phyloP scores from a whole-genome alignment of 78 protist genomes.

The Cavenderia fasciculata region DNA sequence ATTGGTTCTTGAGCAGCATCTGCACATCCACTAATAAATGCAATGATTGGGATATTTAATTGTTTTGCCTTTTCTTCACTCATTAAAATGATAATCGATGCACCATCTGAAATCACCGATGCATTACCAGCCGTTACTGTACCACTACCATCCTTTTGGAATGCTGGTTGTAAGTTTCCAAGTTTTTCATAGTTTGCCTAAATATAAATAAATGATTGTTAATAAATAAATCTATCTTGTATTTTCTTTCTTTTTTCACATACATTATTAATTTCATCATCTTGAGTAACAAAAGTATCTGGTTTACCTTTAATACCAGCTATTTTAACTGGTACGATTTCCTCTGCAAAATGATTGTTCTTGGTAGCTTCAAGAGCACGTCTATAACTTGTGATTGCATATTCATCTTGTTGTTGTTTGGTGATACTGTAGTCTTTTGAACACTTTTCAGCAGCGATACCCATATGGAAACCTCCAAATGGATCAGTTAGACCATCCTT shows the following conservation, averaged over 20 bases:
- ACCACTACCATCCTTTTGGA: conserved; percentile 77
- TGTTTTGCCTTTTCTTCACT: conserved; percentile 66
- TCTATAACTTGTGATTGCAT: conserved; percentile 81
- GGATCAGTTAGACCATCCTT: conserved; percentile 96
- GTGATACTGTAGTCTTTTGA: conserved; percentile 83
- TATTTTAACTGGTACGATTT: conserved; percentile 73
- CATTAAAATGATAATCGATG: conserved; percentile 91
- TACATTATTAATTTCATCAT: conserved; percentile 27
- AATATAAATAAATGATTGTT: not conserved
- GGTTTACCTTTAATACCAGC: conserved; percentile 11
- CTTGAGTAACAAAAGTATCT: not conserved
- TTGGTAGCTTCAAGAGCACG: conserved; percentile 74
- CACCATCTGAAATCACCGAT: conserved; percentile 94
- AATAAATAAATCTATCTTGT: not conserved
- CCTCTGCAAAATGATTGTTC: conserved; percentile 59
- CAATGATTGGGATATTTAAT: conserved; percentile 41
- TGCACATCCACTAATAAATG: conserved; percentile 77
- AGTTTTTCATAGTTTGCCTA: conserved; percentile 82
- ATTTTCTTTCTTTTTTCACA: not conserved
- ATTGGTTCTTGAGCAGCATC: conserved; percentile 93
- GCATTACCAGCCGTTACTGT: conserved; percentile 96
- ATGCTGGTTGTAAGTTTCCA: conserved; percentile 75
- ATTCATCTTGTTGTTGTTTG: conserved; percentile 93
- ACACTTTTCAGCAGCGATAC: conserved; percentile 90
- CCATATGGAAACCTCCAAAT: conserved; percentile 86